Percentiles rank a stretch among this genome's conserved stretches.
These are phyloP conservation scores for Polygonum aviculare DNA, from an alignment of 148 eudicot genomes.

Conservation along the genomic window DNA sequence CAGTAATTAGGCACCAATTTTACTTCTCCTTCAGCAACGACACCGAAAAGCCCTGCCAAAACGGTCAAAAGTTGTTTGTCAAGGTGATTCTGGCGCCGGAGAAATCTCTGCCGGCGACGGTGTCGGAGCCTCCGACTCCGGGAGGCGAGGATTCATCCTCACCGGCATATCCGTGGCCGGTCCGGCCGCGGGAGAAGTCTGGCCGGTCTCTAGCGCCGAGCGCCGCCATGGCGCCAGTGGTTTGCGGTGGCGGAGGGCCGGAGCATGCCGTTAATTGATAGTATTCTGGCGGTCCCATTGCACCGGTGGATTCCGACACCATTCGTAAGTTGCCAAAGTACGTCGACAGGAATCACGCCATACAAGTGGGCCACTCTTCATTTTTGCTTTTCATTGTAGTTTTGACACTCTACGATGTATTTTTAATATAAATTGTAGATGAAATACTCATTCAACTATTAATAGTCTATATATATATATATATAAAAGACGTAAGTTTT, in stretches of 20 bases:
- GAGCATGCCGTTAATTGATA: slow-evolving; percentile 70
- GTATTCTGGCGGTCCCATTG: slow-evolving; percentile 83
- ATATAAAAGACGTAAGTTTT: too few relatives aligned
- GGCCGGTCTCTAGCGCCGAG: not conserved
- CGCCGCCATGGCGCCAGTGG: not conserved
- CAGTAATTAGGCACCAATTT: slow-evolving; percentile 15
- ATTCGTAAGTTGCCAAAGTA: slow-evolving; percentile 46
- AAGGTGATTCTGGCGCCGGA: slow-evolving; percentile 18
- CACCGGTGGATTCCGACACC: slow-evolving; percentile 84
- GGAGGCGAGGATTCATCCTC: slow-evolving; percentile 51
- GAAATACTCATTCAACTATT: too few relatives aligned
- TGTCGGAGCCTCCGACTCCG: slow-evolving; percentile 1
- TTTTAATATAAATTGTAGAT: too few relatives aligned
- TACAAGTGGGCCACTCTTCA: slow-evolving; percentile 6
- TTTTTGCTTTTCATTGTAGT: not conserved
- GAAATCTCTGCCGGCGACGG: slow-evolving; percentile 16
- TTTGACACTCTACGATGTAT: too few relatives aligned
- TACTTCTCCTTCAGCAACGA: slow-evolving; percentile 73
- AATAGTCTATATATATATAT: too few relatives aligned
- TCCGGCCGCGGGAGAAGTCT: slow-evolving; percentile 41
- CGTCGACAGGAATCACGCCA: slow-evolving; percentile 10
- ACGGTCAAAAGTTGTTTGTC: slow-evolving; percentile 64
- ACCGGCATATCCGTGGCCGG: slow-evolving; percentile 80
- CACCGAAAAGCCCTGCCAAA: slow-evolving; percentile 38
- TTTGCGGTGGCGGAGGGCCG: slow-evolving; percentile 13